These are phyloP conservation scores for Xylaria sp. DNA, from an alignment of 2,329 filamentous ascomycete species.

Conservation along the genomic window DNA sequence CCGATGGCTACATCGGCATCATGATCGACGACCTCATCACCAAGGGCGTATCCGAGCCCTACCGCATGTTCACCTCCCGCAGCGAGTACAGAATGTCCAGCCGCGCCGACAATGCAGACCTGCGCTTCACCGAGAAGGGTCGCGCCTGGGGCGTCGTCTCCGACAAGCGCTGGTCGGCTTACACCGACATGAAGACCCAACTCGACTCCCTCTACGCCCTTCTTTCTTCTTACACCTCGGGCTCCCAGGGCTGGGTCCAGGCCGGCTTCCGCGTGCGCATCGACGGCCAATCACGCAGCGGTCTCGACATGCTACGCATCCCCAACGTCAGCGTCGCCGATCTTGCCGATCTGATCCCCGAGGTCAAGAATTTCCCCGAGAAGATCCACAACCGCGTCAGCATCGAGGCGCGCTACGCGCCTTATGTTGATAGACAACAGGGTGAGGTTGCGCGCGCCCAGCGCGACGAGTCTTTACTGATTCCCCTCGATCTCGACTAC, in stretches of 20 bases:
- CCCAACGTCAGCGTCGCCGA: constrained; percentile 53
- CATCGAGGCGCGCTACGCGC: constrained; percentile 81
- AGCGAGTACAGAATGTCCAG: constrained; percentile 93
- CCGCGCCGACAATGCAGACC: constrained; percentile 89
- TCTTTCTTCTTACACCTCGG: constrained; percentile 54
- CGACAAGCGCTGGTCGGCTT: constrained; percentile 71
- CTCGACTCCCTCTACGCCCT: constrained; percentile 60
- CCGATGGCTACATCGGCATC: constrained; percentile 93
- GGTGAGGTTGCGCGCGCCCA: constrained; percentile 61
- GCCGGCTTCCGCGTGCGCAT: constrained; percentile 64
- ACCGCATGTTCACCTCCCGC: constrained; percentile 95
- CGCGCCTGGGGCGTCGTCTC: constrained; percentile 70
- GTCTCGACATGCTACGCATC: constrained; percentile 73
- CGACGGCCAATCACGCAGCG: constrained; percentile 63
- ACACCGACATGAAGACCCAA: constrained; percentile 58
- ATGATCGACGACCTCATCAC: constrained; percentile 98
- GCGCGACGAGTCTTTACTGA: constrained; percentile 67
- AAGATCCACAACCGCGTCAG: constrained; percentile 64
- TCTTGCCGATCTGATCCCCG: constrained; percentile 54
- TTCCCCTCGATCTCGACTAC: constrained; percentile 76
- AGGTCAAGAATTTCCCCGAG: constrained; percentile 47
- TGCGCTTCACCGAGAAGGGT: constrained; percentile 75
- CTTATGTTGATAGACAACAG: constrained; percentile 72
- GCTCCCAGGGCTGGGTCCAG: constrained; percentile 60
- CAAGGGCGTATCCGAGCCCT: constrained; percentile 93